Conservation (phyloP, 768 basidiomycete genomes). For the Macrolepiota fuliginosa region DNA sequence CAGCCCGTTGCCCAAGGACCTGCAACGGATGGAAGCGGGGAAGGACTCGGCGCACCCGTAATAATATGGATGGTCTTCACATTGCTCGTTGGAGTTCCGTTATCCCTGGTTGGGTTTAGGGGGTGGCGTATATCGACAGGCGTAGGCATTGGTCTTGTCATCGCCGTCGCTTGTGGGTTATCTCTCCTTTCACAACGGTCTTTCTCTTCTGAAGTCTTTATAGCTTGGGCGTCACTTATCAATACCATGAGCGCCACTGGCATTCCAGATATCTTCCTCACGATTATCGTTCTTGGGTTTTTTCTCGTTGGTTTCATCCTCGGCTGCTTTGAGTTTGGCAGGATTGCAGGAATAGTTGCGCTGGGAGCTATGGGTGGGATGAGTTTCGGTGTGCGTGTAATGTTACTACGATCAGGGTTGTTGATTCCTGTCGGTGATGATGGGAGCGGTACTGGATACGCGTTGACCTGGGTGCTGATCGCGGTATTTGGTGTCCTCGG, state of each 20-base stretch:
- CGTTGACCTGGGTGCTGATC: conserved; percentile 54
- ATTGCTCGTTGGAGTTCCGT: conserved; percentile 48
- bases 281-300: conserved; percentile 44
- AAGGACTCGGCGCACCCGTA: conserved; percentile 42
- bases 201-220: background rate
- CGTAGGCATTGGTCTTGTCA: conserved; percentile 49
- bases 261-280: conserved; percentile 50
- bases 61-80: conserved; percentile 58
- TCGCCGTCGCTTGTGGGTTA: conserved; percentile 41
- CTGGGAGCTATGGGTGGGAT: conserved; percentile 55
- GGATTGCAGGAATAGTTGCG: conserved; percentile 41
- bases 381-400: conserved; percentile 53
- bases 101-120: conserved; percentile 55
- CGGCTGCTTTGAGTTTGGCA: conserved; percentile 52
- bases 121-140: conserved; percentile 57
- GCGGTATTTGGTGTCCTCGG: conserved; percentile 40
- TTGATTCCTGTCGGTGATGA: conserved; percentile 32
- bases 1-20: conserved; percentile 47
- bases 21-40: conserved; percentile 59
- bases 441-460: conserved; percentile 24
- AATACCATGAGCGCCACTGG: conserved; percentile 50
- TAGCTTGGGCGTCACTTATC: conserved; percentile 64
- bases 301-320: conserved; percentile 50
- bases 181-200: background rate
- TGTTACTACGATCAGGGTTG: conserved; percentile 48